These are phyloP conservation scores for Cyclospora cayetanensis DNA, from an alignment of 169 alveolate genomes.

Conservation along the genomic window DNA sequence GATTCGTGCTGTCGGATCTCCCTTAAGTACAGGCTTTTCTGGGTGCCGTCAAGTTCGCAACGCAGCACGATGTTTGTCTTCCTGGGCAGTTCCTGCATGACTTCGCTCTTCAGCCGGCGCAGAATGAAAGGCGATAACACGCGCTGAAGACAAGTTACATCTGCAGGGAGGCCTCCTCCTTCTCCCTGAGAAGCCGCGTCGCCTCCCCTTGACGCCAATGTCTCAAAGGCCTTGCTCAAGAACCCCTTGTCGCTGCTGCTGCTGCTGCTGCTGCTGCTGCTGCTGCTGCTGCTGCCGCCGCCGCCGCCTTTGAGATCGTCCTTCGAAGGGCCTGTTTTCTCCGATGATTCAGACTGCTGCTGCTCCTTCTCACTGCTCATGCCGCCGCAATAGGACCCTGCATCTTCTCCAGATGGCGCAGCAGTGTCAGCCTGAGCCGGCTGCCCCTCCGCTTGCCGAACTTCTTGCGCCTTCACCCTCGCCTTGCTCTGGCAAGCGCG, in stretches of 20 bases:
- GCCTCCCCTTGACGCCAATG: not conserved
- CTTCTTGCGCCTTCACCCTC: slow-evolving; percentile 8
- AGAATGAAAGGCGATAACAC: slow-evolving; percentile 91
- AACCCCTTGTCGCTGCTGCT: not conserved
- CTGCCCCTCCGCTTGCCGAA: not conserved
- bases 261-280: slow-evolving; percentile 24
- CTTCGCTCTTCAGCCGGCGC: slow-evolving; percentile 88
- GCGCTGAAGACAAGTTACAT: slow-evolving; percentile 80
- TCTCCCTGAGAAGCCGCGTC: not conserved
- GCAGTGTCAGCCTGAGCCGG: not conserved
- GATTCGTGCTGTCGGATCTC: slow-evolving; percentile 51
- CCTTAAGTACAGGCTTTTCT: slow-evolving; percentile 55
- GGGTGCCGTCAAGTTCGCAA: slow-evolving; percentile 69
- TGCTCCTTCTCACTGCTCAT: not conserved
- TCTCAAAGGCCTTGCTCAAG: not conserved
- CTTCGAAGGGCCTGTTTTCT: not conserved
- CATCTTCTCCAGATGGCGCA: not conserved
- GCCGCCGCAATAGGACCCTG: slow-evolving; percentile 11
- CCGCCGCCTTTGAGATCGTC: not conserved
- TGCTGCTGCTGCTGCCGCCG: not conserved
- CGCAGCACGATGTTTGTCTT: slow-evolving; percentile 76
- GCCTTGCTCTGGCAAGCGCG: slow-evolving; percentile 22
- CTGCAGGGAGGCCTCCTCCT: slow-evolving; percentile 66
- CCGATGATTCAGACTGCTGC: not conserved
- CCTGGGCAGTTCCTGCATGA: slow-evolving; percentile 85